Percentiles rank a stretch among this genome's conserved stretches.
Conservation (phyloP, 2,329 filamentous ascomycete genomes). For the Pseudogymnoascus destructans region DNA sequence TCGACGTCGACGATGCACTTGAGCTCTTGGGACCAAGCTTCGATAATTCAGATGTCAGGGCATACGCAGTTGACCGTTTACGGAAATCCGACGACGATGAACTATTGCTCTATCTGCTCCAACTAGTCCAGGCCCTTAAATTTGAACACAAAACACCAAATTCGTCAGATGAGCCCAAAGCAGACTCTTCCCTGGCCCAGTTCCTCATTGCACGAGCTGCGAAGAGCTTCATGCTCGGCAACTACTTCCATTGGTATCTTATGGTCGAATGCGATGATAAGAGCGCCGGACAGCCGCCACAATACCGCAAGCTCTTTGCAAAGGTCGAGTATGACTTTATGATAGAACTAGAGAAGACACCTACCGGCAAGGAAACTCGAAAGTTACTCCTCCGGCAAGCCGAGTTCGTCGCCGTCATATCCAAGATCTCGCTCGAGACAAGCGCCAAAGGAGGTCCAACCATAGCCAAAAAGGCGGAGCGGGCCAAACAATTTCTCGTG, state of each 20-base stretch:
- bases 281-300: slow-evolving; percentile 59
- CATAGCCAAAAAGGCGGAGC: slow-evolving; percentile 67
- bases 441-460: slow-evolving; percentile 45
- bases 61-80: slow-evolving; percentile 84
- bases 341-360: slow-evolving; percentile 62
- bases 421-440: slow-evolving; percentile 80
- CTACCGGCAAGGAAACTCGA: slow-evolving; percentile 58
- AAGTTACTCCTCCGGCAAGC: slow-evolving; percentile 73
- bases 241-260: slow-evolving; percentile 95
- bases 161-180: slow-evolving; percentile 46
- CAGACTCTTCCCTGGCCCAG: slow-evolving; percentile 72
- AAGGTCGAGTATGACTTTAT: slow-evolving; percentile 96
- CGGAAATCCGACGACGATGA: slow-evolving; percentile 89
- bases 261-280: slow-evolving; percentile 84
- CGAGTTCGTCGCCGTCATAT: slow-evolving; percentile 75
- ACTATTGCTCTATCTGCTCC: slow-evolving; percentile 77
- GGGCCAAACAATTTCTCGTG: slow-evolving; percentile 68
- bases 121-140: slow-evolving; percentile 90
- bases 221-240: slow-evolving; percentile 79
- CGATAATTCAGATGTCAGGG: slow-evolving; percentile 74
- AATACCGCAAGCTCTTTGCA: slow-evolving; percentile 74
- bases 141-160: slow-evolving; percentile 65
- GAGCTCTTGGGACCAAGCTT: slow-evolving; percentile 89
- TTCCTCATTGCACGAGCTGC: slow-evolving; percentile 84
- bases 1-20: slow-evolving; percentile 91